Conservation (phyloP, 2,329 filamentous ascomycete genomes). For the Colletotrichum phormii region DNA sequence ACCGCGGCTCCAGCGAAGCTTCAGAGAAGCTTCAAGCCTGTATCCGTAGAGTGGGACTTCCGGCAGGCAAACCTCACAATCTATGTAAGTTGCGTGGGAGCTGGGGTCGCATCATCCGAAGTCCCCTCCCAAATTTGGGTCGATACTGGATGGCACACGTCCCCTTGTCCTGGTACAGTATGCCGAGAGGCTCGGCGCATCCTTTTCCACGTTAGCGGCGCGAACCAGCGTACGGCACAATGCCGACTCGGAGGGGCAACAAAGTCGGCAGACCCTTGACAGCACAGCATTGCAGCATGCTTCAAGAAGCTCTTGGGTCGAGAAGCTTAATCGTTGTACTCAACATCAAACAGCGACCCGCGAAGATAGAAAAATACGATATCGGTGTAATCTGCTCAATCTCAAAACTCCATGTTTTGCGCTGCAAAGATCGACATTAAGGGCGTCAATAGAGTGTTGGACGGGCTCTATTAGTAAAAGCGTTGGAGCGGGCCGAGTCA, state of each 20-base stretch:
- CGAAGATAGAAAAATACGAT: not conserved
- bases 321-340: too few species aligned
- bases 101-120: slow-evolving; percentile 6
- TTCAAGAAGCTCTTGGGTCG: not conserved
- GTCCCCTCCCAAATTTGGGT: slow-evolving; percentile 3
- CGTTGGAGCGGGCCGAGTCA: not conserved
- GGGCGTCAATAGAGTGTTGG: not conserved
- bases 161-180: not conserved
- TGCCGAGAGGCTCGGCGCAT: slow-evolving; percentile 14
- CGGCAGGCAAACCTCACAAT: not conserved
- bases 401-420: not conserved
- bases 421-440: not conserved
- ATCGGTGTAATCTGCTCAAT: not conserved
- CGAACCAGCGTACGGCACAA: slow-evolving; percentile 19
- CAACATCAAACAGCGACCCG: not conserved
- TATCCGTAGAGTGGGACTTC: not conserved
- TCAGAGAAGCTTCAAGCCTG: not conserved
- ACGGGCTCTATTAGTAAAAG: not conserved
- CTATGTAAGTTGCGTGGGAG: not conserved
- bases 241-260: slow-evolving; percentile 12
- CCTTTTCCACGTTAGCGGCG: not conserved
- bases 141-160: not conserved
- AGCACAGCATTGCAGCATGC: not conserved
- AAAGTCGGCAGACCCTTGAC: not conserved
- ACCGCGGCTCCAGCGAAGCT: not conserved